Base-by-base conservation (phyloP, 768 basidiomycete genomes). In the Tylopilus sp. region DNA sequence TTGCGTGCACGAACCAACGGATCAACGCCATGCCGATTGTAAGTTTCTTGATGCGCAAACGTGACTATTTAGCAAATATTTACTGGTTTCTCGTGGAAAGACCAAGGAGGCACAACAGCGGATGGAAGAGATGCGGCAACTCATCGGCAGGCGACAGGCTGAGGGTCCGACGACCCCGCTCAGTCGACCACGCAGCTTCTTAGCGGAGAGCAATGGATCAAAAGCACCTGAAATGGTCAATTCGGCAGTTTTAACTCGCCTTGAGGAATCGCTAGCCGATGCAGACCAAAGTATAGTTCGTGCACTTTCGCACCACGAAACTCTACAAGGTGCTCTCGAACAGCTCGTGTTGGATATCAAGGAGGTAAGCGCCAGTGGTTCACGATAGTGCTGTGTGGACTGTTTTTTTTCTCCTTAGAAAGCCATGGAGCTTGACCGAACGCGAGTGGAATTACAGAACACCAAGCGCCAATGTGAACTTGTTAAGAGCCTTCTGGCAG, bases 81-180 rank as follows among this genome's bases (percentile, higher is more conserved):
- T 35, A 57, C 44, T 28, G 17, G 25, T 31, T 47, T 41, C 28
- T 25, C 22, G 10, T 40, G 47, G 43, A 91, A 58, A 92, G 90
- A 86, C 80, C 12, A 83, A 70, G 61, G 89, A 83, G 48, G 88
- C 89, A 31, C 83, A 83, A 57, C 83, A 84, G 31, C 82, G 91
- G 21, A 77, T 91, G 75, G 82, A 89, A 59, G 91, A 93, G 66
- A 89, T 93, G 89, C 79, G 83, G 36, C 80, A 79, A 56, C 72
- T 90, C 50, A 90, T 93, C 51, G 70, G 73, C 33, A 79, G 74
- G 54, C 74, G 89, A 57, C 75, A 80, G 59, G 73, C 69, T 17
- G 85, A 84, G 31, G 67, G 45, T 25, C 55, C 63, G 17, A 46
- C 68, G 6, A 73, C 79, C 9, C 77, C 79, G 51, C 76, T 77